These are phyloP conservation scores for Mimosa bimucronata DNA, from an alignment of 306 rosid genomes.

Conservation along the genomic window DNA sequence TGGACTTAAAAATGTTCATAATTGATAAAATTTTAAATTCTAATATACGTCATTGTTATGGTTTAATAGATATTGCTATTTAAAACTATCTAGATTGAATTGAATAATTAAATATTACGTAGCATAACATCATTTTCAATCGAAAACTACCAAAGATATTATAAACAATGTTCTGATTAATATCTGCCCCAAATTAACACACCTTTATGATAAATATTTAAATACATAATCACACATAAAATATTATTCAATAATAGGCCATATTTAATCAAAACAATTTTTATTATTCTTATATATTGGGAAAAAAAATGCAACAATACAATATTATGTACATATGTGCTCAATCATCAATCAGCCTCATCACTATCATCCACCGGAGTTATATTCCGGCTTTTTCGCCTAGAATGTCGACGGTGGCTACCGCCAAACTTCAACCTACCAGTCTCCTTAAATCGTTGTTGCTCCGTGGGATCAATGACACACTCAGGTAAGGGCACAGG, in stretches of 20 bases:
- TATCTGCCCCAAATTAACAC: not conserved
- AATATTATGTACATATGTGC: slow-evolving; percentile 40
- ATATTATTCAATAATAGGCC: not conserved
- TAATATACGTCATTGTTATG: not conserved
- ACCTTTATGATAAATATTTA: not conserved
- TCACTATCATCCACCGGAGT: slow-evolving; percentile 32
- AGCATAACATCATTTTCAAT: not conserved
- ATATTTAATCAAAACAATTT: slow-evolving; percentile 15
- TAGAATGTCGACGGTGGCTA: slow-evolving; percentile 66
- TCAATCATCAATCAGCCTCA: slow-evolving; percentile 40
- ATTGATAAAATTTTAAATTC: not conserved
- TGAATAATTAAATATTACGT: not conserved
- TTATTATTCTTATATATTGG: slow-evolving; percentile 15
- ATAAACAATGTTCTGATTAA: not conserved
- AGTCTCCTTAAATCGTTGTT: slow-evolving; percentile 59
- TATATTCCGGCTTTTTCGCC: slow-evolving; percentile 46
- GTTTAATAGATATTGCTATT: not conserved
- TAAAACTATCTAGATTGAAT: not conserved
- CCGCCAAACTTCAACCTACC: slow-evolving; percentile 86
- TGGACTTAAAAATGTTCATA: not conserved
- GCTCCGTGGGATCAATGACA: slow-evolving; percentile 56
- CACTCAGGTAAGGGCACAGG: slow-evolving; percentile 71
- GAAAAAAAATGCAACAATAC: slow-evolving; percentile 9
- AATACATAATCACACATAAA: not conserved
- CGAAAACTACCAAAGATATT: not conserved